These are phyloP conservation scores for Xylariaceae sp. DNA, from an alignment of 2,329 filamentous ascomycete species.

Conservation along the genomic window DNA sequence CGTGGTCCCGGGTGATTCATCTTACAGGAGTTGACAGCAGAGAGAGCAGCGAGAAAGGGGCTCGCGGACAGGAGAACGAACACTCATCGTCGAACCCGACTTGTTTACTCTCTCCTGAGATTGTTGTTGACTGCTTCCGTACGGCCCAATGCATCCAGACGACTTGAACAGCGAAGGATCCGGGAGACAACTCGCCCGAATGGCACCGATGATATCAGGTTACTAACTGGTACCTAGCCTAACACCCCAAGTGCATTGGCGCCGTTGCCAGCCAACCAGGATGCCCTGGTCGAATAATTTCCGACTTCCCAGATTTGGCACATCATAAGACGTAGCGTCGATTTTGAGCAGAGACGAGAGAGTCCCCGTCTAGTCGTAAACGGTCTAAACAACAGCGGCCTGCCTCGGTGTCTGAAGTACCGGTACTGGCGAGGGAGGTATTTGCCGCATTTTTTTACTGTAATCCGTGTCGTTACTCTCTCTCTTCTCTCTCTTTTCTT, in stretches of 20 bases:
- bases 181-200: neutral
- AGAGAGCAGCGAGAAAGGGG: neutral
- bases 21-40: neutral
- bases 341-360: neutral
- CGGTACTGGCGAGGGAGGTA: neutral
- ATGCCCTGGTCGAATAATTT: conserved; percentile 6
- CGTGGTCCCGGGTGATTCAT: neutral
- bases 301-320: neutral
- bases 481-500: too few relatives aligned
- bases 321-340: neutral
- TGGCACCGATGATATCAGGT: neutral
- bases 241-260: neutral
- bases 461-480: neutral
- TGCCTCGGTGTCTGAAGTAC: conserved; percentile 9
- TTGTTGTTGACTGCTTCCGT: neutral
- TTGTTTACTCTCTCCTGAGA: neutral
- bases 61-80: neutral
- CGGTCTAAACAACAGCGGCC: conserved; percentile 8
- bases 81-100: too few relatives aligned
- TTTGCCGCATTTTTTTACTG: neutral
- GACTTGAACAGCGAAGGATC: neutral
- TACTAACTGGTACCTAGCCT: neutral
- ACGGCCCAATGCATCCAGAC: neutral
- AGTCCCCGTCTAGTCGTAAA: too few relatives aligned
- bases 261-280: neutral